A percentile compares a stretch with the other conserved stretches of the same genome.
These are phyloP conservation scores for Mollisiaceae sp. DNA, from an alignment of 2,329 filamentous ascomycete species.

Conservation along the genomic window DNA sequence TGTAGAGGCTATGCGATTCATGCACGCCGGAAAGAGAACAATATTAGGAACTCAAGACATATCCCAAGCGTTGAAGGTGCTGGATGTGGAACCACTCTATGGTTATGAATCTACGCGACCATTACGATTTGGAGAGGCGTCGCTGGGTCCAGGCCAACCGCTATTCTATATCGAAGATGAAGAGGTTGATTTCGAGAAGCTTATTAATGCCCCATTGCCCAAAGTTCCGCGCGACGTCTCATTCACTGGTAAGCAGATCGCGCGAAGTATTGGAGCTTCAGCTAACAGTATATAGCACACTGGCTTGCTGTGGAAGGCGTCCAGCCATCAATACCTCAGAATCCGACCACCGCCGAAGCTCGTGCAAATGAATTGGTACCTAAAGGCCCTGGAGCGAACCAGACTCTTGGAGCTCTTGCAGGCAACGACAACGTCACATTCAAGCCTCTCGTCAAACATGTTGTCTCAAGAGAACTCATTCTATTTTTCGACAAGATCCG, in stretches of 20 bases:
- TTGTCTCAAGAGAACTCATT: slow-evolving; percentile 93
- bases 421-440: slow-evolving; percentile 84
- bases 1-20: slow-evolving; percentile 92
- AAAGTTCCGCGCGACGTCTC: slow-evolving; percentile 93
- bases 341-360: slow-evolving; percentile 85
- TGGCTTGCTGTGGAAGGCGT: slow-evolving; percentile 98
- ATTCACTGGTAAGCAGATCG: slow-evolving; percentile 73
- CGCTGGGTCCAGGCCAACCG: slow-evolving; percentile 89
- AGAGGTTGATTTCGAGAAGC: slow-evolving; percentile 97
- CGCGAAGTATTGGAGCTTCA: neutral
- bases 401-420: slow-evolving; percentile 79
- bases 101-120: slow-evolving; percentile 94
- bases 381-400: slow-evolving; percentile 88
- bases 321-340: slow-evolving; percentile 94
- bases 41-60: slow-evolving; percentile 89
- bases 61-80: slow-evolving; percentile 79
- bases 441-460: slow-evolving; percentile 93
- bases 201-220: slow-evolving; percentile 94
- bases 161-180: slow-evolving; percentile 98
- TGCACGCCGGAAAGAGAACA: slow-evolving; percentile 88
- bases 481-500: slow-evolving; percentile 98
- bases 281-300: slow-evolving; percentile 65
- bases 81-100: slow-evolving; percentile 94
- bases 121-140: slow-evolving; percentile 90
- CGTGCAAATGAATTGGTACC: slow-evolving; percentile 84